A percentile compares a stretch with the other conserved stretches of the same genome.
Conservation (phyloP, 352 stramenopile species). For the Phytophthora foliorum region DNA sequence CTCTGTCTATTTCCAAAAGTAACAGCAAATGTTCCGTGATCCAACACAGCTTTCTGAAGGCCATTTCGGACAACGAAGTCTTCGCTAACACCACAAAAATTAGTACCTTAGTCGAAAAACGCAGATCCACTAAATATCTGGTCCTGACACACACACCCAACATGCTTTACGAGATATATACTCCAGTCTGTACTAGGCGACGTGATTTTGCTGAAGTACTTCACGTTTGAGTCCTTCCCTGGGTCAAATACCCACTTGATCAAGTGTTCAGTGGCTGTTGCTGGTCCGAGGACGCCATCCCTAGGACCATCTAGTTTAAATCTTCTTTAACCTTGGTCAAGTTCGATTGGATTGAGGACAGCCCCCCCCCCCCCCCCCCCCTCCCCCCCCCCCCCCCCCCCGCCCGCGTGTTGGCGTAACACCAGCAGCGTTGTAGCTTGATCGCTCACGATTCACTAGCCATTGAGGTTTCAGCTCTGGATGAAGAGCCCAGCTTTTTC, state of each 20-base stretch:
- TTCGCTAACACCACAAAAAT: constrained; percentile 11
- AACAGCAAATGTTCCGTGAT: not conserved
- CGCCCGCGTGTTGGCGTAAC: not conserved
- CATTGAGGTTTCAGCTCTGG: constrained; percentile 8
- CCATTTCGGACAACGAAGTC: not conserved
- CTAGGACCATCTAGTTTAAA: constrained; percentile 23
- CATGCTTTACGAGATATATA: constrained; percentile 11
- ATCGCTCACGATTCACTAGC: not conserved
- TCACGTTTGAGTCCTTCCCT: not conserved
- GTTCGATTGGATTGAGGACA: not conserved
- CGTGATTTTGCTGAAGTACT: constrained; percentile 1
- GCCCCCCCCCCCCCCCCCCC: no score
- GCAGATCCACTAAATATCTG: not conserved
- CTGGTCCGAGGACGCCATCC: constrained; percentile 11
- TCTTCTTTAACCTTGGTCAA: constrained; percentile 4
- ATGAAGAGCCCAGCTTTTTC: constrained; percentile 11
- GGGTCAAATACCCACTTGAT: constrained; percentile 7
- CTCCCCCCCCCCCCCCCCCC: no score
- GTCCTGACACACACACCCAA: not conserved
- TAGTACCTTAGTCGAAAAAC: constrained; percentile 12
- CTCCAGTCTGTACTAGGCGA: not conserved
- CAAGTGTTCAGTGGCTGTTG: constrained; percentile 6
- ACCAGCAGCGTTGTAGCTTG: constrained; percentile 6
- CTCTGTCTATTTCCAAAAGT: constrained; percentile 12
- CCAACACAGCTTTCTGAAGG: not conserved